phyloP scores from a whole-genome alignment of 352 stramenopile genomes.

The Phytopythium cucurbitacearum region DNA sequence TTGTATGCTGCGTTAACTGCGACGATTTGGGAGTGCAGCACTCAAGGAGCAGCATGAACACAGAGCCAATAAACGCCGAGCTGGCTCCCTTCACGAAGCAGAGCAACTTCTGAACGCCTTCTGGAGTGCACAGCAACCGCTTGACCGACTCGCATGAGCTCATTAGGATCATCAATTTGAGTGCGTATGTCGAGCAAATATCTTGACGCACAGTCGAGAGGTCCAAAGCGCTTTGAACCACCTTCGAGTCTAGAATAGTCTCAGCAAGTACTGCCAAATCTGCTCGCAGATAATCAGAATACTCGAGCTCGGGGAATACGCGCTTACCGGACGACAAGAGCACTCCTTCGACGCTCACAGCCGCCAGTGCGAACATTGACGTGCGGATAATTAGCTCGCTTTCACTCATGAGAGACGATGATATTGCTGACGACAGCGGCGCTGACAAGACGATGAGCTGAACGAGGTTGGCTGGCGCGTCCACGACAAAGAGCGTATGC shows the following conservation, averaged over 20 bases:
- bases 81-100: constrained; percentile 24
- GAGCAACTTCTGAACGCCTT: constrained; percentile 24
- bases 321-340: constrained; percentile 10
- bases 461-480: constrained; percentile 37
- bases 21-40: constrained; percentile 9
- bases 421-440: not conserved
- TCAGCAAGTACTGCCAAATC: not conserved
- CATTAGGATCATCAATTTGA: constrained; percentile 30
- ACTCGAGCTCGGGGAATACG: constrained; percentile 4
- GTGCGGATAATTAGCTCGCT: constrained; percentile 8
- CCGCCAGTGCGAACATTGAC: constrained; percentile 43
- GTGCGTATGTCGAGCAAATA: constrained; percentile 27
- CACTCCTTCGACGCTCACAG: constrained; percentile 24
- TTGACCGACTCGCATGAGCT: constrained; percentile 18
- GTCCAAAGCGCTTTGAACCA: not conserved
- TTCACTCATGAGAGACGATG: not conserved
- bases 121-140: constrained; percentile 14
- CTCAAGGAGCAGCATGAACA: constrained; percentile 38
- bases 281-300: constrained; percentile 9
- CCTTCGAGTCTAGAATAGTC: not conserved
- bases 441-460: constrained; percentile 31
- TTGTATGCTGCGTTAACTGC: not conserved
- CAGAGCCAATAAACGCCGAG: constrained; percentile 22
- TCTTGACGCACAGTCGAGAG: constrained; percentile 1
- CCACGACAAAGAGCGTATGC: constrained; percentile 46